Percentiles rank a stretch among this genome's conserved stretches.
Evolutionary conservation across 2,329 filamentous ascomycete species (phyloP).

Genomic region (Sarocladium kiliense): DNA sequence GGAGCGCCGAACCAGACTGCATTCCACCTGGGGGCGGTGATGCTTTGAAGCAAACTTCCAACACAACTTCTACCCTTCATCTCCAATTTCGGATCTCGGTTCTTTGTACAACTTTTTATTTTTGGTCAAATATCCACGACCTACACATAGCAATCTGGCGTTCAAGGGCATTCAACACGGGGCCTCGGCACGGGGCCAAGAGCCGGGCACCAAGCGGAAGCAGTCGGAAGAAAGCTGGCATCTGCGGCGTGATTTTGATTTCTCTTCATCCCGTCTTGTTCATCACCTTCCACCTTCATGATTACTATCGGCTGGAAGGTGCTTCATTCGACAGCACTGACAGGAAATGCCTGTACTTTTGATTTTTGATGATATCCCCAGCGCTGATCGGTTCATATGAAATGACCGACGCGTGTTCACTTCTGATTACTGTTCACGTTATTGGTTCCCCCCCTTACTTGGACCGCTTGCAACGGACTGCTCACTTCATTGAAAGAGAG

Average conservation of each 20-base stretch:
- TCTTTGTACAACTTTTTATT: conserved; percentile 1
- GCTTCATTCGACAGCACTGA: background rate
- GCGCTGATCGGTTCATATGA: background rate
- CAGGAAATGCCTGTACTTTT: background rate
- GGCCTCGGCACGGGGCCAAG: background rate
- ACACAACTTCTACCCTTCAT: background rate
- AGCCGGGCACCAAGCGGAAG: background rate
- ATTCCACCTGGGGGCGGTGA: conserved; percentile 43
- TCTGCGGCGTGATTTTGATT: background rate
- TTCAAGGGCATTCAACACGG: background rate
- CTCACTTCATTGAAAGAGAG: background rate
- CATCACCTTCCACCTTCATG: background rate
- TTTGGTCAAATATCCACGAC: background rate
- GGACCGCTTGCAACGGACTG: background rate
- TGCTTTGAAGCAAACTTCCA: background rate
- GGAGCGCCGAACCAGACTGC: conserved; percentile 40
- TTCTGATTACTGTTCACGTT: background rate
- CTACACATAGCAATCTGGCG: background rate
- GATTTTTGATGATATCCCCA: conserved; percentile 7
- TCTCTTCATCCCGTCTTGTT: background rate
- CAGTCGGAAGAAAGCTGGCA: background rate
- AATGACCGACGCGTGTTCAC: background rate
- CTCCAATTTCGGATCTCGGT: background rate
- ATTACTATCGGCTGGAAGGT: background rate
- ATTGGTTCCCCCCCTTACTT: background rate